Conservation (phyloP, 2,329 filamentous ascomycete genomes). For the Talaromyces sp. region DNA sequence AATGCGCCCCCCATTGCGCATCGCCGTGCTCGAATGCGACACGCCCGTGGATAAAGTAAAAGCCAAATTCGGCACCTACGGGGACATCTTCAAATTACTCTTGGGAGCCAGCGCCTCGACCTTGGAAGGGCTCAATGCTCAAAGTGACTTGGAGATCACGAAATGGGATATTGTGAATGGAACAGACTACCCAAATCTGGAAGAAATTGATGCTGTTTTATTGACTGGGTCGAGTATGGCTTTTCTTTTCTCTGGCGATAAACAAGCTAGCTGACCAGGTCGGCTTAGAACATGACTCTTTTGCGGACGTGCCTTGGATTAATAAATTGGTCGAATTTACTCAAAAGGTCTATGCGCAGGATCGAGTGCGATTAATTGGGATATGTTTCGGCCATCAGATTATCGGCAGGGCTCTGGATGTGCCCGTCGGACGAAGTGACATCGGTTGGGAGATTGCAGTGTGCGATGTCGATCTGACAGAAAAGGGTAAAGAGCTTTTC, state of each 20-base stretch:
- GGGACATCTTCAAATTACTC: conserved; percentile 64
- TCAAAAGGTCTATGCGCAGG: conserved; percentile 57
- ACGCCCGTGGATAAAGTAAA: conserved; percentile 64
- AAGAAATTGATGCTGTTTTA: conserved; percentile 75
- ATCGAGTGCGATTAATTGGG: conserved; percentile 68
- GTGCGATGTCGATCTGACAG: conserved; percentile 63
- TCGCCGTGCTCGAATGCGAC: conserved; percentile 88
- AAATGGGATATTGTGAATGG: conserved; percentile 69
- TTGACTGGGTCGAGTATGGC: conserved; percentile 66
- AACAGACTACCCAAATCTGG: conserved; percentile 67
- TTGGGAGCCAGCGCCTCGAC: conserved; percentile 54
- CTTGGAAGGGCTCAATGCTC: conserved; percentile 32
- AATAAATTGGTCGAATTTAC: conserved; percentile 68
- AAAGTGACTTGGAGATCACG: conserved; percentile 55
- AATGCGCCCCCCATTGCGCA: conserved; percentile 57
- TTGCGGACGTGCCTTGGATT: conserved; percentile 74
- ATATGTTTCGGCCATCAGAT: conserved; percentile 90
- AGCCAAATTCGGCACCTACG: conserved; percentile 68
- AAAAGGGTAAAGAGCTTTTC: conserved; percentile 69
- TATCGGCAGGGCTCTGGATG: conserved; percentile 67
- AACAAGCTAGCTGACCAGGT: not conserved
- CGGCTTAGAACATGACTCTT: conserved; percentile 63
- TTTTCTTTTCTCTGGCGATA: not conserved
- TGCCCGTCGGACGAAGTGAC: conserved; percentile 63
- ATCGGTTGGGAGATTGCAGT: conserved; percentile 81